These are phyloP conservation scores for Cyphellophora attinorum DNA, from an alignment of 2,329 filamentous ascomycete genomes.

Conservation along the genomic window DNA sequence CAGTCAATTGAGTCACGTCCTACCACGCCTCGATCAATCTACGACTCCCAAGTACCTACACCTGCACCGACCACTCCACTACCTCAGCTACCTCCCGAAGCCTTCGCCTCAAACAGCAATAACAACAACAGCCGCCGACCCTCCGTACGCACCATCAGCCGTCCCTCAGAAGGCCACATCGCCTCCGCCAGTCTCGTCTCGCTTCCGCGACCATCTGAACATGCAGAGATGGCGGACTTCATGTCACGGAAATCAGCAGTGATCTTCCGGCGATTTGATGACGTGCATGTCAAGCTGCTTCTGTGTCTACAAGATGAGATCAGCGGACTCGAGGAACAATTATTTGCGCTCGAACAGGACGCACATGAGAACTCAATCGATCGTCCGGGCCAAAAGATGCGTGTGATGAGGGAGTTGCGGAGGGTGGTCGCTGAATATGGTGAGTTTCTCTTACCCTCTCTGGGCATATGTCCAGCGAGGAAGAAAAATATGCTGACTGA, in stretches of 20 bases:
- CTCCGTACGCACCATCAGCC: background rate
- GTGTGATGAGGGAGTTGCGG: constrained; percentile 15
- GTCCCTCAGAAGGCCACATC: constrained; percentile 5
- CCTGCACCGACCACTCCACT: constrained; percentile 15
- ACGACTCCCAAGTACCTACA: constrained; percentile 12
- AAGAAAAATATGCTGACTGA: constrained; percentile 2
- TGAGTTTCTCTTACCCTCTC: constrained; percentile 8
- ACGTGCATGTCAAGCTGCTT: constrained; percentile 22
- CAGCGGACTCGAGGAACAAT: constrained; percentile 21
- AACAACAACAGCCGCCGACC: constrained; percentile 5
- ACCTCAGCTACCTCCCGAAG: constrained; percentile 12
- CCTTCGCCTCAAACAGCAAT: constrained; percentile 7
- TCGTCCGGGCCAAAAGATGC: constrained; percentile 10
- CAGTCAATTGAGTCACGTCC: constrained; percentile 10
- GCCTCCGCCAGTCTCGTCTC: constrained; percentile 1
- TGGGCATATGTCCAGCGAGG: background rate
- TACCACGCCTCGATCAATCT: constrained; percentile 11
- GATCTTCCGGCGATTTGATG: constrained; percentile 25
- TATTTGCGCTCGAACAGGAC: constrained; percentile 20
- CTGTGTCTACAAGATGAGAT: constrained; percentile 27
- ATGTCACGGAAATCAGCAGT: constrained; percentile 16
- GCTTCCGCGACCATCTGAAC: constrained; percentile 4
- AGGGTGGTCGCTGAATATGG: constrained; percentile 18
- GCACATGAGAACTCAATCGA: constrained; percentile 7
- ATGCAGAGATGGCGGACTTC: constrained; percentile 14